phyloP scores from a whole-genome alignment of 305 asterid species.

The Ajuga reptans region DNA sequence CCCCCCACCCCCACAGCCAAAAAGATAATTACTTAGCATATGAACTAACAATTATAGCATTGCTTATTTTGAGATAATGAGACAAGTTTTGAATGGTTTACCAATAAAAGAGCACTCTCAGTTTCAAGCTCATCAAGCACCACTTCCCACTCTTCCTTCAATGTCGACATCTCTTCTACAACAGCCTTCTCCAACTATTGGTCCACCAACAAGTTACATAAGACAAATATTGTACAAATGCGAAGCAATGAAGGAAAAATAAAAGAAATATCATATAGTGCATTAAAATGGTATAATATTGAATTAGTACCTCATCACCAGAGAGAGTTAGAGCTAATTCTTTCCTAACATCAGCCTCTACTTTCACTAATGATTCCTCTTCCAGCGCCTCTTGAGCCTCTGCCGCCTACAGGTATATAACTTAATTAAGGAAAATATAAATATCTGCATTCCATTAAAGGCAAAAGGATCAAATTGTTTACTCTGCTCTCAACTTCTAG shows the following conservation, averaged over 20 bases:
- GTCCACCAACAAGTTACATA: slow-evolving; percentile 26
- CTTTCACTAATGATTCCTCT: slow-evolving; percentile 55
- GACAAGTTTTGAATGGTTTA: slow-evolving; percentile 28
- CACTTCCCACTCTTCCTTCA: slow-evolving; percentile 81
- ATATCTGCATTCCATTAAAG: not conserved
- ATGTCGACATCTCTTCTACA: slow-evolving; percentile 61
- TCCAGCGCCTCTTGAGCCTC: slow-evolving; percentile 78
- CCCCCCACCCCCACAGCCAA: too few relatives aligned
- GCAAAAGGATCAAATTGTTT: not conserved
- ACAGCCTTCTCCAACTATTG: slow-evolving; percentile 74
- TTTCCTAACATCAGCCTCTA: slow-evolving; percentile 77
- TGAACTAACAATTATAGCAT: not conserved
- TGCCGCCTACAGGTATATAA: slow-evolving; percentile 42
- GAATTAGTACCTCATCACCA: slow-evolving; percentile 44
- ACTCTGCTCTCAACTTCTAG: slow-evolving; percentile 60
- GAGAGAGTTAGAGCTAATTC: slow-evolving; percentile 61
- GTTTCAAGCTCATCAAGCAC: slow-evolving; percentile 82
- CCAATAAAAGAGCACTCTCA: slow-evolving; percentile 76
- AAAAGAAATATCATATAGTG: too few relatives aligned
- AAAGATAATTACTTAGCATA: too few relatives aligned
- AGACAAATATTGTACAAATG: too few relatives aligned
- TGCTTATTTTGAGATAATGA: too few relatives aligned
- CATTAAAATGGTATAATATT: too few relatives aligned
- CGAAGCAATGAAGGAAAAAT: too few relatives aligned
- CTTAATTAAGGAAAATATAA: not conserved